Evolutionary conservation across 352 stramenopile genomes (phyloP).

Genomic region (Phytopythium cucurbitacearum): DNA sequence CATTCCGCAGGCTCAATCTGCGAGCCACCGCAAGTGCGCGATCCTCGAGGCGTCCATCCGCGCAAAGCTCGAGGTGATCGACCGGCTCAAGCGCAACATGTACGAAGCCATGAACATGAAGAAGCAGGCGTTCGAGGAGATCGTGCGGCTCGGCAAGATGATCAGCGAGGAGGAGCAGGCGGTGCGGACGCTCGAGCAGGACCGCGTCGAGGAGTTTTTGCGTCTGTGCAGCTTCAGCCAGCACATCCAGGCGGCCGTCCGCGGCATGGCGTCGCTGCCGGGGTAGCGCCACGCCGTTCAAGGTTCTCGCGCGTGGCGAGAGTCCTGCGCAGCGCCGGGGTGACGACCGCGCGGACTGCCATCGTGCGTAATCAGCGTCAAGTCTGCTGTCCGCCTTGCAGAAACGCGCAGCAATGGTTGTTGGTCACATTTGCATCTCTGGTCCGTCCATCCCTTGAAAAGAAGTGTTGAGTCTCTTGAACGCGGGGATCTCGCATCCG

Average conservation of each 20-base stretch:
- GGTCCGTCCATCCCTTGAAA: neutral
- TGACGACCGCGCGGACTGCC: no score
- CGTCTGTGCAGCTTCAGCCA: slow-evolving; percentile 50
- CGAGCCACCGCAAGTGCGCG: slow-evolving; percentile 48
- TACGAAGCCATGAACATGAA: slow-evolving; percentile 59
- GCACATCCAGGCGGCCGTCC: slow-evolving; percentile 35
- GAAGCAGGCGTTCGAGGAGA: slow-evolving; percentile 40
- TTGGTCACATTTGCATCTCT: no score
- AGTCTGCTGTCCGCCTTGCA: no score
- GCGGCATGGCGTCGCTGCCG: slow-evolving; percentile 15
- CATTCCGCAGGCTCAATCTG: slow-evolving; percentile 38
- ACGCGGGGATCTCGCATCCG: no score
- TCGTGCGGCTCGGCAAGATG: slow-evolving; percentile 42
- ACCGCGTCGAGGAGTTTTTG: slow-evolving; percentile 41
- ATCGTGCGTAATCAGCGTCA: no score
- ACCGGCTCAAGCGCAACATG: slow-evolving; percentile 40
- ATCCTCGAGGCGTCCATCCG: slow-evolving; percentile 36
- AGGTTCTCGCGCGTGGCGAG: no score
- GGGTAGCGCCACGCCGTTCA: no score
- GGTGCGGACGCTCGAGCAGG: slow-evolving; percentile 36
- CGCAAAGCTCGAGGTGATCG: slow-evolving; percentile 24
- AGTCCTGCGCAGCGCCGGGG: no score
- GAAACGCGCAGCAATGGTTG: no score
- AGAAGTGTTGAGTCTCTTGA: neutral
- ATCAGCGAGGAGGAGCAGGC: slow-evolving; percentile 34